Evolutionary conservation across 129 eudicot genomes (phyloP), one percentile per base, ranked within the genome.

Genomic region (Tagetes erecta): DNA sequence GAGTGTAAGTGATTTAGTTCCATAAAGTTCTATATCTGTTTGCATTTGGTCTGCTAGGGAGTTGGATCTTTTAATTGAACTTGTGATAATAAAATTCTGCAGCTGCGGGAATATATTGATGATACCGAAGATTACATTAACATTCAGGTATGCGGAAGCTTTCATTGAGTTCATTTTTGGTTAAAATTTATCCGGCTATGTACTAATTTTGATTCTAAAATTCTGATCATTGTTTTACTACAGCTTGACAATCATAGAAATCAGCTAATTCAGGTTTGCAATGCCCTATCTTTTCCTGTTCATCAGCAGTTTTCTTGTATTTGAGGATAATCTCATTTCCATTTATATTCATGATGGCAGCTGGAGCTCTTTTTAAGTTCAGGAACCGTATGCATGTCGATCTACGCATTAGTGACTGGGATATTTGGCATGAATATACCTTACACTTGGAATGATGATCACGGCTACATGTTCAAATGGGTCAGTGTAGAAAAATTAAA

Each of bases 201-300:
- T 58, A 14, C 30, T 1, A 44, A 11, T 74, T 68, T 6, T 50
- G 63, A 72, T 66, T 64, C 50, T 82, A 64, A 82, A 63, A 5
- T 4, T 10, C 10, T 12, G 33, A 58, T 33, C 8, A 34, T 52
- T 56, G 8, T 75, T 71, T 59, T 11, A 11, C 77, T 86, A 74
- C 96, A 93, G 98, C 96, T 93, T 66, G 98, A 93, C 81, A 93
- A 93, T 85, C 98, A 93, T 67, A 88, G 98, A 62, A 93, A 93
- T 76, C 98, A 93, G 91, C 89, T 93, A 20, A 93, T 93, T 86
- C 98, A 93, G 97, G 97, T 92, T 53, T 4, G 63, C 40, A 39
- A 3, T 64, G 53, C 64, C 41, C 36, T 44, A 33, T 20, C 27
- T n/a, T 42, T 55, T 67, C 38, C 20, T 64, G 63, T 44, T 62